Evolutionary conservation across 2,329 filamentous ascomycete genomes (phyloP).

Genomic region (Emergomyces pasteurianus): DNA sequence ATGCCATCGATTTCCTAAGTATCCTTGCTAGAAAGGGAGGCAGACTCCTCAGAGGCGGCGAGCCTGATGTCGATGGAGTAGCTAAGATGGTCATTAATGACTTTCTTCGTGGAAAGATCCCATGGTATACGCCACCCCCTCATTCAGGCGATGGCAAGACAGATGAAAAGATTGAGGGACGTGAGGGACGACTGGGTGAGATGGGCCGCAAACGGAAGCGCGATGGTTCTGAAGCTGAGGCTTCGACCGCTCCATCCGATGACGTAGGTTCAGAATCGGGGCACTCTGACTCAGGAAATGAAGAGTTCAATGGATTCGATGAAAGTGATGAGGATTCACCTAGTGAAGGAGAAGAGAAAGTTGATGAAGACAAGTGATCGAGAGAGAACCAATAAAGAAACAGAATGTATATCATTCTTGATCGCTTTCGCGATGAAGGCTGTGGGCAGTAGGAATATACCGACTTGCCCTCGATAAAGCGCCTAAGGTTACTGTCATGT

Average conservation of each 20-base stretch:
- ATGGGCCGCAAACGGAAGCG: constrained; percentile 71
- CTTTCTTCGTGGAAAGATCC: constrained; percentile 87
- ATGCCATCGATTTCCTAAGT: constrained; percentile 74
- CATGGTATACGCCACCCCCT: constrained; percentile 86
- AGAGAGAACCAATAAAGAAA: too few relatives aligned
- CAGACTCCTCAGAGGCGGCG: constrained; percentile 77
- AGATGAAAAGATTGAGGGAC: constrained; percentile 49
- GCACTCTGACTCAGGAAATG: constrained; percentile 29
- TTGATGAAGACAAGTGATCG: constrained; percentile 1
- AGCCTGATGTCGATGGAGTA: constrained; percentile 86
- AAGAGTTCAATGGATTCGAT: constrained; percentile 33
- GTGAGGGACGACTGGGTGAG: constrained; percentile 69
- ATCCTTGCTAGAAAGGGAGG: constrained; percentile 77
- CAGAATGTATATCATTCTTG: background rate
- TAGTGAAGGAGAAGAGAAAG: background rate
- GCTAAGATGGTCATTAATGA: constrained; percentile 97
- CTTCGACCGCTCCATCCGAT: constrained; percentile 21
- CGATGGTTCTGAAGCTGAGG: constrained; percentile 36
- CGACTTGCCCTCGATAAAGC: background rate
- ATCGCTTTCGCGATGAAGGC: background rate
- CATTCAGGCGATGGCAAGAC: constrained; percentile 39
- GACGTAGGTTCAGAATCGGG: constrained; percentile 23
- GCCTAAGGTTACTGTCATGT: background rate
- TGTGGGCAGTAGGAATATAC: background rate
- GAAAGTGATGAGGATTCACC: constrained; percentile 27